Percentiles rank a stretch among this genome's conserved stretches.
Conservation (phyloP, 768 basidiomycete species). For the Tricholoma furcatifolium region DNA sequence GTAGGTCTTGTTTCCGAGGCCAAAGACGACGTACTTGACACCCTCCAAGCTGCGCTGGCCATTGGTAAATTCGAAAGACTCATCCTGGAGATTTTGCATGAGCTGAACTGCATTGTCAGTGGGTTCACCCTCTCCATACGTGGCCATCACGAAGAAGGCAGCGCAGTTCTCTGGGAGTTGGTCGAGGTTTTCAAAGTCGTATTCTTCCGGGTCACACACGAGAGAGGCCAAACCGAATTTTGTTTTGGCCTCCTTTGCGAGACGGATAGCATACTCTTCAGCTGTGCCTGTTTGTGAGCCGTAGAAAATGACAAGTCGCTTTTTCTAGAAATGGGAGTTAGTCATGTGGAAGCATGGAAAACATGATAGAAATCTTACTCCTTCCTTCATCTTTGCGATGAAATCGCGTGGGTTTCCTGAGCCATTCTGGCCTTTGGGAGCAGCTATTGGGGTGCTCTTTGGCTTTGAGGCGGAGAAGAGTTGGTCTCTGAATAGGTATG, state of each 20-base stretch:
- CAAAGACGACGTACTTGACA: constrained; percentile 93
- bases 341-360: background rate
- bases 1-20: constrained; percentile 90
- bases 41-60: constrained; percentile 74
- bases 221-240: constrained; percentile 94
- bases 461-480: constrained; percentile 68
- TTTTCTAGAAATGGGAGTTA: constrained; percentile 61
- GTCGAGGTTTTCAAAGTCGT: constrained; percentile 97
- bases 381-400: constrained; percentile 90
- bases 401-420: constrained; percentile 92
- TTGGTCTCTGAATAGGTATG: constrained; percentile 84
- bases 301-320: constrained; percentile 95
- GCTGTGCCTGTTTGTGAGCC: constrained; percentile 99
- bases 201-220: constrained; percentile 98
- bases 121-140: constrained; percentile 98
- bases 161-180: constrained; percentile 83
- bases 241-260: constrained; percentile 97
- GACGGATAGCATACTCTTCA: constrained; percentile 95
- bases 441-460: constrained; percentile 45
- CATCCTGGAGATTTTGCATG: constrained; percentile 88
- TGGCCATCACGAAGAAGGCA: constrained; percentile 95
- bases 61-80: constrained; percentile 83
- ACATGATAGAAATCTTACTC: constrained; percentile 50
- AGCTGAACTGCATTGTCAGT: constrained; percentile 97
- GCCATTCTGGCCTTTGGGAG: constrained; percentile 56